These are phyloP conservation scores for Suillus ampliporus DNA, from an alignment of 768 basidiomycete genomes.

Conservation along the genomic window DNA sequence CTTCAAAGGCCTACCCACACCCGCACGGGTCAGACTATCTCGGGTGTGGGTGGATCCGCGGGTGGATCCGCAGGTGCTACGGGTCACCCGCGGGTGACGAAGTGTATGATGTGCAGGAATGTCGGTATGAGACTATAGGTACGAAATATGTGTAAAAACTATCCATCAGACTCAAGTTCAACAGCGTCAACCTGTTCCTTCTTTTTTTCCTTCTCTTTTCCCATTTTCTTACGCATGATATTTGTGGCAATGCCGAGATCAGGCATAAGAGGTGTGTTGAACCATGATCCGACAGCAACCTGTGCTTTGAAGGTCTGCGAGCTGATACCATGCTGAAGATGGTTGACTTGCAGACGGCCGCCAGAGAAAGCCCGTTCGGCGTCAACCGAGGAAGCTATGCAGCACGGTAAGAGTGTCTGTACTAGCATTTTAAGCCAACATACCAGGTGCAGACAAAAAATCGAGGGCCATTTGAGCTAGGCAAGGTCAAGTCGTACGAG, in stretches of 20 bases:
- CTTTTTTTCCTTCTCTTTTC: neutral
- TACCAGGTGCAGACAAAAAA: too few relatives aligned
- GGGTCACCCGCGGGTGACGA: neutral
- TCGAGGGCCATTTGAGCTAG: too few relatives aligned
- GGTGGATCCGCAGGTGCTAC: neutral
- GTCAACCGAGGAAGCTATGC: slow-evolving; percentile 38
- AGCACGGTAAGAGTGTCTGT: too few relatives aligned
- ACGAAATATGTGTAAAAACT: neutral
- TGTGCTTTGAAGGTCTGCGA: slow-evolving; percentile 42
- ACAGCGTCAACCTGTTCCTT: too few relatives aligned
- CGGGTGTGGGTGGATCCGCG: too few relatives aligned
- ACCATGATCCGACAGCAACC: slow-evolving; percentile 40
- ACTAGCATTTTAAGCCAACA: too few relatives aligned
- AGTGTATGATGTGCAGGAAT: too few relatives aligned
- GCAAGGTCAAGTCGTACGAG: too few relatives aligned
- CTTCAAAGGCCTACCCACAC: too few relatives aligned
- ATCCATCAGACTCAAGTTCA: too few relatives aligned
- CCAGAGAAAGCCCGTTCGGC: slow-evolving; percentile 43
- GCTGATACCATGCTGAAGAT: slow-evolving; percentile 39
- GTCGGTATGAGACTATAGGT: neutral
- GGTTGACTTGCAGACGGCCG: slow-evolving; percentile 37
- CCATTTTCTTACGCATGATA: neutral
- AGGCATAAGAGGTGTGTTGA: slow-evolving; percentile 25
- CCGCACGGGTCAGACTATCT: too few relatives aligned
- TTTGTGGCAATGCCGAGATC: slow-evolving; percentile 15